These are phyloP conservation scores for Plenodomus biglobosus DNA, from an alignment of 2,329 filamentous ascomycete genomes.

Conservation along the genomic window DNA sequence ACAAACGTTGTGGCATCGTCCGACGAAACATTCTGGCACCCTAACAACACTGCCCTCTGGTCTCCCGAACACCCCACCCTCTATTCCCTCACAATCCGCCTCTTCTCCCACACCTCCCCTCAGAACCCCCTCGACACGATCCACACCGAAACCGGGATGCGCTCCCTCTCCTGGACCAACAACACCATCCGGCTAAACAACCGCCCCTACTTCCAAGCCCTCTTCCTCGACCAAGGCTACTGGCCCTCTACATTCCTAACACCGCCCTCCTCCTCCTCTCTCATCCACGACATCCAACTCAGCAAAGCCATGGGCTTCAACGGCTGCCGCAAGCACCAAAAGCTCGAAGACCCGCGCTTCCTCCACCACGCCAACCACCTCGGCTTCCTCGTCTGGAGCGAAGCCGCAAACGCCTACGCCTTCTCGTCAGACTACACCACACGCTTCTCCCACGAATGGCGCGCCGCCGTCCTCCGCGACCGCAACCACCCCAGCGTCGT, in stretches of 20 bases:
- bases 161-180: conserved; percentile 62
- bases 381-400: conserved; percentile 65
- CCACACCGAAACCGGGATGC: conserved; percentile 63
- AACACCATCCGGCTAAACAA: conserved; percentile 62
- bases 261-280: conserved; percentile 52
- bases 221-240: conserved; percentile 65
- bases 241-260: conserved; percentile 65
- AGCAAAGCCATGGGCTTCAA: conserved; percentile 65
- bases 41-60: conserved; percentile 62
- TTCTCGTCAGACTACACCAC: conserved; percentile 61
- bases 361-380: conserved; percentile 63
- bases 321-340: conserved; percentile 66
- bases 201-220: conserved; percentile 61
- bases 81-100: conserved; percentile 58
- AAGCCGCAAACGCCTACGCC: conserved; percentile 66
- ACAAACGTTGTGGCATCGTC: conserved; percentile 39
- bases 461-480: conserved; percentile 62
- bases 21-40: conserved; percentile 49
- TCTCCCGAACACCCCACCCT: conserved; percentile 60
- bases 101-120: conserved; percentile 48
- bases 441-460: conserved; percentile 66
- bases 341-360: conserved; percentile 63
- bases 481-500: conserved; percentile 67
- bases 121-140: conserved; percentile 56
- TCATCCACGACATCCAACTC: conserved; percentile 58